Evolutionary conservation across 768 basidiomycete species (phyloP), one percentile per base, ranked within the genome.

Genomic region (Pholiota microspora): DNA sequence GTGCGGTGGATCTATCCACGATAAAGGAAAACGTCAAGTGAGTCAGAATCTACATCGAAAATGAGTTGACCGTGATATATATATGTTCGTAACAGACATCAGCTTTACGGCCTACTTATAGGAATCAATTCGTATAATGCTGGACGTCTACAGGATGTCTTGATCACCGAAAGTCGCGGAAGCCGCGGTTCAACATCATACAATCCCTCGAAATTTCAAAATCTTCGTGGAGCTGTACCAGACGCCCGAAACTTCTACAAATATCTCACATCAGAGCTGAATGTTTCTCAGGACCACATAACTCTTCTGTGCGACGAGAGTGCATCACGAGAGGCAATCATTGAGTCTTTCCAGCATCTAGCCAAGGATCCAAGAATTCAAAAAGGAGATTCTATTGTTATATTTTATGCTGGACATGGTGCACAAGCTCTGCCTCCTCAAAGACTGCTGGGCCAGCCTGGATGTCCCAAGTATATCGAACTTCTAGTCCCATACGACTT

Each of bases 351-450:
- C 31, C 32, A 38, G 18, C 31, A 38, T n/a, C 25, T 59, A 5
- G 40, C 42, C 13, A 21, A 35, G 7, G 50, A 50, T 7, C 32
- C 24, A 8, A 6, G 25, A 6, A 54, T 53, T 23, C 31, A 34
- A 4, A 32, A 38, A 3, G 38, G 48, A 23, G 54, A 53, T 28
- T 38, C 59, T 4, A 54, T 59, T 5, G 9, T 59, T 16, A 53
- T 59, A 3, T 59, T 48, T 25, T 59, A 55, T 31, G 59, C 55
- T 36, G 59, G 59, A 8, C 59, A 59, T 50, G 59, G 59, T 13
- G 49, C 51, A 7, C 51, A 51, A n/a, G 52, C 45, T n/a, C 28
- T 15, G 16, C 27, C 50, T 0, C 56, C 56, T 2, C 16, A 34
- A 9, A 25, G 50, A 13, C 7, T 51, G 15, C 7, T 2, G 3